Evolutionary conservation across 495 filamentous ascomycete species (phyloP), one percentile per base, ranked within the genome.

Genomic region (Jackrogersella minutella): DNA sequence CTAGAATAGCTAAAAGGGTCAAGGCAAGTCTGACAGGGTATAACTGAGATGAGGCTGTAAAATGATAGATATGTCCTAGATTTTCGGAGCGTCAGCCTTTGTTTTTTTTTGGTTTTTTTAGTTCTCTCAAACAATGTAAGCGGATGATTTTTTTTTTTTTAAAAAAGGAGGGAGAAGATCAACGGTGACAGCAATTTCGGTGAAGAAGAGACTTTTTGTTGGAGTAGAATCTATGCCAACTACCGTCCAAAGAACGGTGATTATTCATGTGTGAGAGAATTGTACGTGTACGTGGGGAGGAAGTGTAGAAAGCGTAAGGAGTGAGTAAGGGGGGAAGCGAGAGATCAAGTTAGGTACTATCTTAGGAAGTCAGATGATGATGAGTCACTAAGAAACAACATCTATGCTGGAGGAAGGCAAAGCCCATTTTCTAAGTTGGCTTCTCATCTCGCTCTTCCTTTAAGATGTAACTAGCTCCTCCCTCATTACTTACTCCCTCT

Each of bases 371-470:
- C 26, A 52, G 52, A 52, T 39, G 37, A 52, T 39, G 37, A 59
- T 68, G 58, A 54, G 26, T 59, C 47, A 50, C 44, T 51, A 36
- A 54, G 59, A 50, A 59, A 41, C 52, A 36, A 40, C 49, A 53
- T 47, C 31, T 14, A 33, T 14, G 26, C 16, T 49, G 55, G 13
- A 46, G 49, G 66, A 59, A 69, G 49, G 40, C 41, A 28, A 43
- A 59, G 55, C 54, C 54, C 44, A n/a, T n/a, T 59, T 68, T 53
- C 47, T 58, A 62, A 46, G 51, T 62, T 62, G 21, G 34, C 40
- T 49, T 22, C 54, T 46, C 41, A 19, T 43, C 30, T 57, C 40
- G 22, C 53, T 55, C 30, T 43, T 34, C 19, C 46, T 37, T 16
- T 34, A 33, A 40, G 28, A 60, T n/a, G 40, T 46, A 47, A 50